Evolutionary conservation across 148 eudicot genomes (phyloP), one percentile per base, ranked within the genome.

Genomic region (Nyssa sinensis): DNA sequence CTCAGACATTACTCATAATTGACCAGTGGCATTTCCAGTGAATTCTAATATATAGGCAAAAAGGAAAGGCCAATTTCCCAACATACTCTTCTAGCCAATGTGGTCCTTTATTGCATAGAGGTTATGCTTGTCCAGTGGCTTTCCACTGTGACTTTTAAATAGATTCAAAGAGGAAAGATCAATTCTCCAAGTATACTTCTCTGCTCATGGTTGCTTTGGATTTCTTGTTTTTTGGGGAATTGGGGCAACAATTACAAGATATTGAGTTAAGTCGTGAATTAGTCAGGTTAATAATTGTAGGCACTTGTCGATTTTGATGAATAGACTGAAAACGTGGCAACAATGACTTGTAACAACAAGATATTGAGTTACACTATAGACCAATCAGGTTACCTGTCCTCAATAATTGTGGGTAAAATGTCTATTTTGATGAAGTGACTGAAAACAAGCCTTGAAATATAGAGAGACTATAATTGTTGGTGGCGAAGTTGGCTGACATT

Each of bases 371-470:
- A 4, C 28, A 21, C 17, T 47, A 7, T 3, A 7, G 11, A 14
- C 29, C 0, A 21, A 27, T 21, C 24, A 39, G 55, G 7, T 14
- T 29, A 19, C 28, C 21, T 13, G n/a, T 58, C 72, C 71, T 21
- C 66, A 31, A 41, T 23, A 35, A 25, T 59, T 53, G 60, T 41
- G 19, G 30, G 73, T 53, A n/a, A 23, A 19, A 6, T 27, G 16
- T 69, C 37, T 21, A 39, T 14, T 28, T 64, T 53, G 47, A 51
- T 47, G 62, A 64, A 19, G 27, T 63, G 41, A 71, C 57, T 53
- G 63, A 77, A 51, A 77, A 17, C 59, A 32, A 60, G 27, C 34
- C 47, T 5, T 29, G 31, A 62, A 63, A 67, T 11, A 11, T 17
- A 32, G 44, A 32, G n/a, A n/a, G n/a, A n/a, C n/a, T n/a, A n/a